phyloP scores from a whole-genome alignment of 2,329 filamentous ascomycete genomes.

The Harringtonia lauricola region DNA sequence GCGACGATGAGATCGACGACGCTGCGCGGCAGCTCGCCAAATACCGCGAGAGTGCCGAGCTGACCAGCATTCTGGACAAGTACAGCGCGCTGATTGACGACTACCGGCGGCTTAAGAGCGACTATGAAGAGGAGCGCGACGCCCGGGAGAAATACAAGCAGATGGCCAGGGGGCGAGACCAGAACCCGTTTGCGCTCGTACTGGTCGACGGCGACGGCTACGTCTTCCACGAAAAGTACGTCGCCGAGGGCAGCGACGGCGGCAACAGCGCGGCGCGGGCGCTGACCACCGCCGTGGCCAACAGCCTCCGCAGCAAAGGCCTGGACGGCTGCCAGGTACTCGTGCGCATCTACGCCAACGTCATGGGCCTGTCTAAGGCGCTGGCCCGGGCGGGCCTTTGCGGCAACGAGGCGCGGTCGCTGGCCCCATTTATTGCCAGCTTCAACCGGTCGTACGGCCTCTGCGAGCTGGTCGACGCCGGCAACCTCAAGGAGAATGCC shows the following conservation, averaged over 20 bases:
- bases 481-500: constrained; percentile 47
- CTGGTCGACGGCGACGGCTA: constrained; percentile 54
- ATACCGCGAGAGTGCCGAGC: constrained; percentile 4
- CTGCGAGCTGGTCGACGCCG: constrained; percentile 51
- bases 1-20: constrained; percentile 11
- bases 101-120: constrained; percentile 43
- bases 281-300: constrained; percentile 38
- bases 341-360: constrained; percentile 44
- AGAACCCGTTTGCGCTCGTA: constrained; percentile 48
- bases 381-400: constrained; percentile 36
- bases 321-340: constrained; percentile 40
- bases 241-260: constrained; percentile 37
- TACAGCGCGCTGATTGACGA: constrained; percentile 34
- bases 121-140: constrained; percentile 45
- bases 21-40: constrained; percentile 10
- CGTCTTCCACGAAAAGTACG: constrained; percentile 37
- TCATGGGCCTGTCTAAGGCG: constrained; percentile 38
- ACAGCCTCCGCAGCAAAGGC: constrained; percentile 32
- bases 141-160: constrained; percentile 43
- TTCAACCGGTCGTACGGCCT: constrained; percentile 47
- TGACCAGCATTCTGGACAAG: constrained; percentile 6
- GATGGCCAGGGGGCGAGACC: constrained; percentile 33
- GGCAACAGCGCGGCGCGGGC: constrained; percentile 43
- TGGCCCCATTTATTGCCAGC: constrained; percentile 42
- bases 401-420: constrained; percentile 42